A percentile compares a stretch with the other conserved stretches of the same genome.
Conservation (phyloP, 1,139 yeast genomes). For the Maudiozyma humilis region DNA sequence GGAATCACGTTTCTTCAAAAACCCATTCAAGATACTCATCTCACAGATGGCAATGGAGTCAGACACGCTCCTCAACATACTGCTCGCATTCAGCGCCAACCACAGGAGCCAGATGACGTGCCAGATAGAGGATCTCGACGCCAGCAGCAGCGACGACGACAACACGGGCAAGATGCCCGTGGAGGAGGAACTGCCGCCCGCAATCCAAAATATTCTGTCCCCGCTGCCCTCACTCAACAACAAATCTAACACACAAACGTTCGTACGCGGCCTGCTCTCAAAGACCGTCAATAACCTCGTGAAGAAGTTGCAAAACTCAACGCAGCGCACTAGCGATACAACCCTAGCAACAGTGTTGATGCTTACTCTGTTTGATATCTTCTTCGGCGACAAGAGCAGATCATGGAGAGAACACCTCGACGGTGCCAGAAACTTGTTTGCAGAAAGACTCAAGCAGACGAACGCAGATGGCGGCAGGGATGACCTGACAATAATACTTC, state of each 20-base stretch:
- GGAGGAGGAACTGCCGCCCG: background rate
- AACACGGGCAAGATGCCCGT: background rate
- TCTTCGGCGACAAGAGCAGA: constrained; percentile 36
- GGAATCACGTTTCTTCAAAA: constrained; percentile 40
- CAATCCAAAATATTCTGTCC: background rate
- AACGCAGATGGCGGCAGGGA: background rate
- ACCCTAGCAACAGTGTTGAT: constrained; percentile 58
- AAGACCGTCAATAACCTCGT: constrained; percentile 45
- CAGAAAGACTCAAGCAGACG: constrained; percentile 19
- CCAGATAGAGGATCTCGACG: constrained; percentile 20
- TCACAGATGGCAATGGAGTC: constrained; percentile 69
- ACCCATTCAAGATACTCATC: constrained; percentile 58
- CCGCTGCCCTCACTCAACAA: background rate
- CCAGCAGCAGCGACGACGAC: background rate
- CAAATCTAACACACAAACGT: background rate
- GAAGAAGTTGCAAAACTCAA: constrained; percentile 41
- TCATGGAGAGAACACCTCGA: constrained; percentile 58
- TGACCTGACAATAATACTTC: constrained; percentile 1
- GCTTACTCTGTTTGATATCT: constrained; percentile 52
- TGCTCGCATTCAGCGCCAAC: constrained; percentile 61
- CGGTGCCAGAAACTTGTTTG: constrained; percentile 63
- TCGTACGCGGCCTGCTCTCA: constrained; percentile 41
- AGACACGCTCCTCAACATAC: constrained; percentile 44
- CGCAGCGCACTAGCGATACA: constrained; percentile 51
- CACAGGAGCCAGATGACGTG: constrained; percentile 35